phyloP scores from a whole-genome alignment of 2,329 filamentous ascomycete genomes.

The Alternaria angustiovoidea region DNA sequence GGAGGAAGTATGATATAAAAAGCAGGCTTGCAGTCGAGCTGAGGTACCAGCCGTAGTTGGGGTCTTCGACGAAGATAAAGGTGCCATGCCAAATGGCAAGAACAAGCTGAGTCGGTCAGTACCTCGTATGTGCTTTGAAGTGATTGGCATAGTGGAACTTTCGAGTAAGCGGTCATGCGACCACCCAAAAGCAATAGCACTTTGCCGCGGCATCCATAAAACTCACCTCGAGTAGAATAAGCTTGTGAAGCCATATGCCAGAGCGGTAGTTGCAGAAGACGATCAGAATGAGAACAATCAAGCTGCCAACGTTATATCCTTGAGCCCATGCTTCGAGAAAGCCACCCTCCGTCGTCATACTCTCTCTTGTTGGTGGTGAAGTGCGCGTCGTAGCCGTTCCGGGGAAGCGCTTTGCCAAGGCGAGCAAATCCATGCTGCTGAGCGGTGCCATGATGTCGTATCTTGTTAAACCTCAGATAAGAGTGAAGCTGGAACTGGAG shows the following conservation, averaged over 20 bases:
- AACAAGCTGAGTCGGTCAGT: conserved; percentile 37
- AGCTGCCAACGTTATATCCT: conserved; percentile 48
- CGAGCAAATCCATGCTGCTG: conserved; percentile 12
- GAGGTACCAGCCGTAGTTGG: conserved; percentile 46
- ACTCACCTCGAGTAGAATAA: conserved; percentile 45
- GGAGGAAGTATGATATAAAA: conserved; percentile 48
- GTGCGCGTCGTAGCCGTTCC: conserved; percentile 32
- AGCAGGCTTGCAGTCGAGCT: conserved; percentile 45
- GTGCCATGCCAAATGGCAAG: conserved; percentile 50
- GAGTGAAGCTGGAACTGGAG: neutral
- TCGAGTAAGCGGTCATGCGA: neutral
- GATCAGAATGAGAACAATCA: conserved; percentile 47
- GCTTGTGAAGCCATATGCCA: conserved; percentile 45
- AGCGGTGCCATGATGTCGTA: conserved; percentile 35
- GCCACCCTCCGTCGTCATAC: conserved; percentile 38
- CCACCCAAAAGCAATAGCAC: neutral
- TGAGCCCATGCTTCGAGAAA: conserved; percentile 48
- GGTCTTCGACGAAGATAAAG: conserved; percentile 46
- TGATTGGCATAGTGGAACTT: rapidly evolving
- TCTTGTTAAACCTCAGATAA: neutral
- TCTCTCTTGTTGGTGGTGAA: conserved; percentile 37
- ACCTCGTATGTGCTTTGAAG: neutral
- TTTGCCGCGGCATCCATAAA: neutral
- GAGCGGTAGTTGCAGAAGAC: conserved; percentile 49
- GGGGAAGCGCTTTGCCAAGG: conserved; percentile 30